These are phyloP conservation scores for Entomortierella beljakovae DNA, from an alignment of 192 early-diverging fungal species.

Conservation along the genomic window DNA sequence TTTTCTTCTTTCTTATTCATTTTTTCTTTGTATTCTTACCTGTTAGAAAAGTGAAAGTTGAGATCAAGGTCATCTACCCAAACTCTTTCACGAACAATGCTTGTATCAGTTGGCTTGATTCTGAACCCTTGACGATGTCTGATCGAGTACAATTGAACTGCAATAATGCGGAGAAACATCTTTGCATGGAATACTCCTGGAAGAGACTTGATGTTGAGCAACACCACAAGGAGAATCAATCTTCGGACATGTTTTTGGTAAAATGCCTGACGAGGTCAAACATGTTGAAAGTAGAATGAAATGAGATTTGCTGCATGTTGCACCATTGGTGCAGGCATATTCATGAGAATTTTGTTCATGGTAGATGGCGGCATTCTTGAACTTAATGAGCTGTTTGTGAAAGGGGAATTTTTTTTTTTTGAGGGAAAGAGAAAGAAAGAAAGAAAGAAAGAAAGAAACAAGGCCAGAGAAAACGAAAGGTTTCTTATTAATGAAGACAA, in stretches of 20 bases:
- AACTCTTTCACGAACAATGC: slow-evolving; percentile 45
- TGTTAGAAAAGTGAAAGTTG: slow-evolving; percentile 54
- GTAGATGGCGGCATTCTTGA: slow-evolving; percentile 43
- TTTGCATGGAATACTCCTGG: slow-evolving; percentile 46
- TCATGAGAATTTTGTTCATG: slow-evolving; percentile 51
- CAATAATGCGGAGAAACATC: slow-evolving; percentile 47
- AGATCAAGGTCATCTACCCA: slow-evolving; percentile 51
- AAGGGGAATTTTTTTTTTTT: neutral
- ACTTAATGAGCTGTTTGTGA: neutral
- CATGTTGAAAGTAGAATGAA: slow-evolving; percentile 54
- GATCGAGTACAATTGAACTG: slow-evolving; percentile 37
- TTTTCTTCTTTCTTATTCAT: neutral
- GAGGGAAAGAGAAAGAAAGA: slow-evolving; percentile 2
- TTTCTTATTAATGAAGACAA: too few species aligned
- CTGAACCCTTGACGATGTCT: slow-evolving; percentile 33
- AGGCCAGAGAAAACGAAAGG: neutral
- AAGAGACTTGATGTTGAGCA: slow-evolving; percentile 51
- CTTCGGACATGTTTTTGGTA: slow-evolving; percentile 37
- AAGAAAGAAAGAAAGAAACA: neutral
- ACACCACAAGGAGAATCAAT: slow-evolving; percentile 28
- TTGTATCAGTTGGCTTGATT: slow-evolving; percentile 49
- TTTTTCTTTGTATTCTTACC: slow-evolving; percentile 7
- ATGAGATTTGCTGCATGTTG: slow-evolving; percentile 51
- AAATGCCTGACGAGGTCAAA: slow-evolving; percentile 38
- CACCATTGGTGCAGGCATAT: slow-evolving; percentile 33